Conservation (phyloP, 1,139 yeast genomes). For the Blastobotrys apis region DNA sequence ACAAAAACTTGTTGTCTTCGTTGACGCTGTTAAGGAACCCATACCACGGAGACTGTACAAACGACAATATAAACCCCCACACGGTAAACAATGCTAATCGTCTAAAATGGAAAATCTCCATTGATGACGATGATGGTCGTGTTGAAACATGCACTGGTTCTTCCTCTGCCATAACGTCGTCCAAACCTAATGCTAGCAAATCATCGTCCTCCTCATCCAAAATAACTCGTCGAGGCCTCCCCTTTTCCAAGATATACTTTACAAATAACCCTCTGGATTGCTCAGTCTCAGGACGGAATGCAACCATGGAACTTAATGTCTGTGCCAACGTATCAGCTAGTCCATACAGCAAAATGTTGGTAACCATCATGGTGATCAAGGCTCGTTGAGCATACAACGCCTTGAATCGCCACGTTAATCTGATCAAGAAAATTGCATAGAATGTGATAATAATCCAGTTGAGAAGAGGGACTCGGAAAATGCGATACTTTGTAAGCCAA, state of each 20-base stretch:
- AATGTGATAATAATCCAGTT: conserved; percentile 35
- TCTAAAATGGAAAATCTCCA: conserved; percentile 51
- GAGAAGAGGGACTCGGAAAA: conserved; percentile 33
- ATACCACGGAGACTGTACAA: conserved; percentile 88
- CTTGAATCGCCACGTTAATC: conserved; percentile 34
- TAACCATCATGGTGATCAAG: conserved; percentile 71
- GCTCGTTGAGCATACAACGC: conserved; percentile 64
- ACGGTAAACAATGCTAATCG: conserved; percentile 76
- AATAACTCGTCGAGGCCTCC: conserved; percentile 35
- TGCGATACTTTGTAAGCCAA: conserved; percentile 28
- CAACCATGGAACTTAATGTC: conserved; percentile 42
- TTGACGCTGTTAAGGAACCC: conserved; percentile 58
- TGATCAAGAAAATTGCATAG: conserved; percentile 31
- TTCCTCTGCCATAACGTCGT: conserved; percentile 9
- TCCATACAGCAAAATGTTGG: conserved; percentile 78
- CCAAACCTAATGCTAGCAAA: conserved; percentile 36
- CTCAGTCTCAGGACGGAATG: conserved; percentile 27
- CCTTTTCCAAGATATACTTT: conserved; percentile 33
- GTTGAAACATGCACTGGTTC: conserved; percentile 10
- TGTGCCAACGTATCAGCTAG: conserved; percentile 91
- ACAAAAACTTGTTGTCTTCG: conserved; percentile 75
- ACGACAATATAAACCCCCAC: conserved; percentile 80
- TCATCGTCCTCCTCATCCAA: conserved; percentile 34
- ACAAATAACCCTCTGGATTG: conserved; percentile 28
- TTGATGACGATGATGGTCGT: background rate